Evolutionary conservation across 1,139 yeast species (phyloP).

Genomic region (Zygoascus hellenicus): DNA sequence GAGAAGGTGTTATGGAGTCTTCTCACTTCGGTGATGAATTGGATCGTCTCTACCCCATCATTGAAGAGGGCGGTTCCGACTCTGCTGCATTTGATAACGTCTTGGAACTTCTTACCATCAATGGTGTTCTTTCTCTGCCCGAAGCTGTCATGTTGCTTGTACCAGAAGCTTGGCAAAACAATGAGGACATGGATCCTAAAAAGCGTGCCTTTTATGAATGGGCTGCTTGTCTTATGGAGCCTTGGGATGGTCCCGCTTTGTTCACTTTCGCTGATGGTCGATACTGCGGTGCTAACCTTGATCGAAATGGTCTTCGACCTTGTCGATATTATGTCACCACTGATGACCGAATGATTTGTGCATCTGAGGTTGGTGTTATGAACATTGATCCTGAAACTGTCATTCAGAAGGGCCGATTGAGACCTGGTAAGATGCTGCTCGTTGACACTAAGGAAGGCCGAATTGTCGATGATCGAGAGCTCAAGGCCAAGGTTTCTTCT

Average conservation of each 20-base stretch:
- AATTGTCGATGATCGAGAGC: constrained; percentile 87
- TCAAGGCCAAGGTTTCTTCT: constrained; percentile 74
- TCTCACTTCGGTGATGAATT: constrained; percentile 84
- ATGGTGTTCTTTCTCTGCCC: constrained; percentile 87
- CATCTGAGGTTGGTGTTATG: constrained; percentile 96
- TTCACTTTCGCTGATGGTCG: constrained; percentile 97
- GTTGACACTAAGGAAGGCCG: constrained; percentile 92
- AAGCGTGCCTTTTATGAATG: constrained; percentile 95
- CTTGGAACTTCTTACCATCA: constrained; percentile 80
- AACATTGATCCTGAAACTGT: constrained; percentile 79
- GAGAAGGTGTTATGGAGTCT: constrained; percentile 94
- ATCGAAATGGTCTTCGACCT: constrained; percentile 96
- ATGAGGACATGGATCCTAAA: constrained; percentile 76
- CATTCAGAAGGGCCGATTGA: constrained; percentile 85
- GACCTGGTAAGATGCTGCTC: constrained; percentile 93
- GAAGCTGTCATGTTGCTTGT: constrained; percentile 97
- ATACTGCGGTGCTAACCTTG: constrained; percentile 96
- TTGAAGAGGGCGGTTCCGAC: constrained; percentile 98
- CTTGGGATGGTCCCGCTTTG: constrained; percentile 99
- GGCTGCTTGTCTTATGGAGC: constrained; percentile 99
- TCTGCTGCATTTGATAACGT: constrained; percentile 99
- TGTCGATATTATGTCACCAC: constrained; percentile 95
- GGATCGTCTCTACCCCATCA: constrained; percentile 86
- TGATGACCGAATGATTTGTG: constrained; percentile 95
- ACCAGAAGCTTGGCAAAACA: constrained; percentile 98